Evolutionary conservation across 75 land plant genomes (phyloP).

Genomic region (Cupressus sempervirens): DNA sequence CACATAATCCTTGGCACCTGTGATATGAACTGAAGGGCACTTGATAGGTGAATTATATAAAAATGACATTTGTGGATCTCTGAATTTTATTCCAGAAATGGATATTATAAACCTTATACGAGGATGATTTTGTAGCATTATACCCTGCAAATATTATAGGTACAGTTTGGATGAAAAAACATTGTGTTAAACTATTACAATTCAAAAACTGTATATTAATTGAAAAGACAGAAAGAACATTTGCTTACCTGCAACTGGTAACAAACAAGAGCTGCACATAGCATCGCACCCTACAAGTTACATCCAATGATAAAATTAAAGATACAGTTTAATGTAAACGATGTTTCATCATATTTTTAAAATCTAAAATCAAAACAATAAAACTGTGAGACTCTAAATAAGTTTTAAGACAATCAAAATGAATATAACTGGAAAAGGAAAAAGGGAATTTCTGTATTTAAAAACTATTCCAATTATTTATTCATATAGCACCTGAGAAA

Average conservation of each 20-base stretch:
- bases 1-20: conserved; percentile 78
- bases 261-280: conserved; percentile 61
- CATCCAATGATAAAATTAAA: background rate
- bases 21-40: conserved; percentile 61
- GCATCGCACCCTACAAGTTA: conserved; percentile 59
- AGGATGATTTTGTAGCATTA: conserved; percentile 61
- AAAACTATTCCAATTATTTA: too few relatives aligned
- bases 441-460: too few relatives aligned
- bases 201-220: too few relatives aligned
- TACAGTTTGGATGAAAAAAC: background rate
- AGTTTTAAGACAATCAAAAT: too few relatives aligned
- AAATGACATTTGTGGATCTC: conserved; percentile 44
- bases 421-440: too few relatives aligned
- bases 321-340: too few relatives aligned
- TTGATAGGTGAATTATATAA: conserved; percentile 51
- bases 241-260: conserved; percentile 59
- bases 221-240: background rate
- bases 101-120: conserved; percentile 63
- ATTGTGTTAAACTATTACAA: background rate
- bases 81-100: conserved; percentile 64
- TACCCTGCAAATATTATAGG: conserved; percentile 36
- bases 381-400: too few relatives aligned
- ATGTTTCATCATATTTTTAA: too few relatives aligned
- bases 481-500: conserved; percentile 63
- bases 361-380: too few relatives aligned